Evolutionary conservation across 2,329 filamentous ascomycete species (phyloP), one percentile per base, ranked within the genome.

Genomic region (Ambrosiella beaveri): DNA sequence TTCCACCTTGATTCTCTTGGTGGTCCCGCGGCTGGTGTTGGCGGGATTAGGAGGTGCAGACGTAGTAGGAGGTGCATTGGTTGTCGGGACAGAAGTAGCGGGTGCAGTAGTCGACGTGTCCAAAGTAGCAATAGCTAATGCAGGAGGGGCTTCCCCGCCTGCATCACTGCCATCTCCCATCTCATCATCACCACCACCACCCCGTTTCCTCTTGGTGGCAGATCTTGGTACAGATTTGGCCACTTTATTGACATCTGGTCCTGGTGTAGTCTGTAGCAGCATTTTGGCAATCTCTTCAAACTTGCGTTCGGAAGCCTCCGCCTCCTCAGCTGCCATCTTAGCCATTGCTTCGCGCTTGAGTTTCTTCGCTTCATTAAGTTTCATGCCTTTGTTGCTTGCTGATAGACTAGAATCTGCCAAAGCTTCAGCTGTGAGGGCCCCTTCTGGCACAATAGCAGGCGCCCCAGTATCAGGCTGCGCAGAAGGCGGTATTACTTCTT

Each of bases 291-390:
- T 69, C 63, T 75, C 72, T 7, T 70, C 69, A 70, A 79, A 74
- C 65, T 77, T 78, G 13, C 74, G 71, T 13, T 74, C 75, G 7
- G 77, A 77, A 63, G 78, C 75, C 64, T 79, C 77, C 13, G 80
- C 80, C 65, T 83, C 80, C 62, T 82, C 78, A 1, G 78, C 80
- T 1, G 80, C 80, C 63, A 76, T 72, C 63, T 79, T 79, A 11
- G 78, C 79, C 62, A 82, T 69, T 5, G 79, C 78, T 67, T 86
- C 81, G 57, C 80, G 74, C 70, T 87, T 87, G 9, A 84, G 70
- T 66, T 85, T 86, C 69, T 87, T 88, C 2, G 86, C 82, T 64
- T 87, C 84, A 65, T 88, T 88, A 27, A 88, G 73, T 65, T 86
- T 84, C 81, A 88, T 86, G 7, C 85, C 85, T 56, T 84, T 77